These are phyloP conservation scores for Mycena filopes DNA, from an alignment of 768 basidiomycete species.

Conservation along the genomic window DNA sequence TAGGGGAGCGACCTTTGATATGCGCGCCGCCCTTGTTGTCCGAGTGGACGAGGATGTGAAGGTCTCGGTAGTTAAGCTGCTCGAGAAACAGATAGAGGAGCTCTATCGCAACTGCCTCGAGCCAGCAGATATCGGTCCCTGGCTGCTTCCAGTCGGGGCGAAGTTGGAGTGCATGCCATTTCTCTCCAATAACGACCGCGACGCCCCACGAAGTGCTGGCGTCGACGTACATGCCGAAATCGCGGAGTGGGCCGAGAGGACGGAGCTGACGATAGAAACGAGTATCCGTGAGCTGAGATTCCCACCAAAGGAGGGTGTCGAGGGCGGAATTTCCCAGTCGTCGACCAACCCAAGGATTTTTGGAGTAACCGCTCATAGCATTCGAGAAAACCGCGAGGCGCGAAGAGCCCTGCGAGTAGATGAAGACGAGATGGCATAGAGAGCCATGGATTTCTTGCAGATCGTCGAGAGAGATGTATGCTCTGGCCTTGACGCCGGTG, in stretches of 20 bases:
- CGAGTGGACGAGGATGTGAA: background rate
- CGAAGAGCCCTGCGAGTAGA: background rate
- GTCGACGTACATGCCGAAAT: no score
- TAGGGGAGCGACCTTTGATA: background rate
- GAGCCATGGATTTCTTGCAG: no score
- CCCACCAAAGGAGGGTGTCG: background rate
- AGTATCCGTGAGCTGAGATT: background rate
- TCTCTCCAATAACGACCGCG: constrained; percentile 1
- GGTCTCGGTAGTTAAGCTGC: background rate
- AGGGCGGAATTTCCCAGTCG: background rate
- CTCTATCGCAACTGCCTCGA: constrained; percentile 12
- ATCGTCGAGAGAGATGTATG: background rate
- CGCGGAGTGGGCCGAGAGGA: no score
- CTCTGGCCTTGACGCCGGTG: no score
- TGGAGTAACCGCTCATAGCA: background rate
- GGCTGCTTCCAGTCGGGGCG: background rate
- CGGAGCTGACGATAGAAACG: background rate
- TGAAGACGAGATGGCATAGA: background rate
- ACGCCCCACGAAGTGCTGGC: no score
- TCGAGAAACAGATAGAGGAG: background rate
- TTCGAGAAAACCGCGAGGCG: constrained; percentile 5
- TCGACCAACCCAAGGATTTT: background rate
- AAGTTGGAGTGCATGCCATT: background rate
- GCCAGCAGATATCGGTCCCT: constrained; percentile 13
- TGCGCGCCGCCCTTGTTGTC: constrained; percentile 10